Base-by-base conservation (phyloP, 2,329 filamentous ascomycete genomes). In the Scolecobasidium constrictum region DNA sequence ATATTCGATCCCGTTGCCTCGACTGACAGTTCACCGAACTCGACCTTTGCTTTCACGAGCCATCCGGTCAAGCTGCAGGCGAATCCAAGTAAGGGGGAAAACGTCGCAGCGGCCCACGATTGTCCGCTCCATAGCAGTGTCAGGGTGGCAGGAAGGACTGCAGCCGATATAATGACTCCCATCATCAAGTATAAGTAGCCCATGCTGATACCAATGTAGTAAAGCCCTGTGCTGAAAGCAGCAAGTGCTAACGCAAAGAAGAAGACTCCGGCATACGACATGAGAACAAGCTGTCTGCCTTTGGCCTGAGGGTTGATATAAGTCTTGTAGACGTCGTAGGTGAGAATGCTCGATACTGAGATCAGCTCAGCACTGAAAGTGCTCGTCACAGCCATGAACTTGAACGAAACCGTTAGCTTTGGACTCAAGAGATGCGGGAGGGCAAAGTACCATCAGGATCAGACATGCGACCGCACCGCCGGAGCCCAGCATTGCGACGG, bases 301-400 rank as follows among this genome's bases (percentile, higher is more conserved):
- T 50, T 52, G 3, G 63, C 61, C 4, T 56, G 54, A 0, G 62
- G 61, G 21, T 60, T 53, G 35, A 65, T 54, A 47, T 65, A 66
- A 1, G 56, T 58, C 47, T 65, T 55, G 56, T 65, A 67, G n/a
- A 66, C 56, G 42, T 67, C 63, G 46, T 63, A 67, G 0, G 63
- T 65, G 2, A 63, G 49, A 1, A 66, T 52, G 5, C 60, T 59
- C 4, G 59, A 61, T 1, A 64, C 61, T 0, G 62, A 60, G 23
- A 65, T 64, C 15, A 65, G 53, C 42, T 66, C 61, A 2, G 63
- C 58, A 12, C 60, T 64, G 40, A 52, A 52, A 7, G 46, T 48
- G 11, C 50, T 53, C 4, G 56, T 59, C 2, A 59, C 54, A 5
- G 57, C 57, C 51, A 56, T 55, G 49, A 57, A 57, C n/a, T n/a